A percentile compares a stretch with the other conserved stretches of the same genome.
phyloP scores from a whole-genome alignment of 176 grass and related monocot species.

The Oryza glaberrima region DNA sequence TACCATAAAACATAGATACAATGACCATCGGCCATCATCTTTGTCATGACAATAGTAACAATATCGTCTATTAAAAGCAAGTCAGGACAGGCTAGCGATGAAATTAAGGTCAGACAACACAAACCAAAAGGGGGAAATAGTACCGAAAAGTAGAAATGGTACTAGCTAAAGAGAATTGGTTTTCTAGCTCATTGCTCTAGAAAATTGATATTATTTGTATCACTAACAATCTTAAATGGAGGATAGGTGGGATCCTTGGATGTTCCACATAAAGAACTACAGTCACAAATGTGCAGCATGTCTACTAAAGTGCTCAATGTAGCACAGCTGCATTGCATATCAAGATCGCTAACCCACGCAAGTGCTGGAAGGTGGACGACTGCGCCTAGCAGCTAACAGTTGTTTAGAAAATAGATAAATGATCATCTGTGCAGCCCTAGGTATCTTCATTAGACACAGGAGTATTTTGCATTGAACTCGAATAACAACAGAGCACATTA shows the following conservation, averaged over 20 bases:
- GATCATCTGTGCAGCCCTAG: background rate
- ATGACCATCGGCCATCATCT: background rate
- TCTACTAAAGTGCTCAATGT: constrained; percentile 3
- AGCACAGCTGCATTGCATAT: background rate
- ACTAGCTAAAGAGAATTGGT: too few species aligned
- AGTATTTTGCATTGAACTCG: background rate
- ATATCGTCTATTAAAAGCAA: too few species aligned
- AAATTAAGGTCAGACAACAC: too few species aligned
- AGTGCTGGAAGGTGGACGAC: background rate
- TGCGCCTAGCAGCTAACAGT: background rate
- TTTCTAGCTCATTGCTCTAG: too few species aligned
- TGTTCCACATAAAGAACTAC: background rate
- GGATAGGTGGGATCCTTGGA: background rate
- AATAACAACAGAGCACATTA: constrained; percentile 4
- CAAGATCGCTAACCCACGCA: background rate
- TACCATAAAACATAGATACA: background rate
- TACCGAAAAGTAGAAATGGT: too few species aligned
- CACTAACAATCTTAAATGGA: constrained; percentile 25
- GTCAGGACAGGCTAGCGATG: too few species aligned
- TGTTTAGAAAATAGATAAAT: constrained; percentile 12
- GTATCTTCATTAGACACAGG: background rate
- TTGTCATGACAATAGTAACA: too few species aligned
- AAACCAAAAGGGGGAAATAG: too few species aligned
- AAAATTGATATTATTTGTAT: background rate
- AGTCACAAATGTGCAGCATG: background rate